Evolutionary conservation across 1,139 yeast genomes (phyloP).

Genomic region (Zhuliangozyma parablackwelliae): DNA sequence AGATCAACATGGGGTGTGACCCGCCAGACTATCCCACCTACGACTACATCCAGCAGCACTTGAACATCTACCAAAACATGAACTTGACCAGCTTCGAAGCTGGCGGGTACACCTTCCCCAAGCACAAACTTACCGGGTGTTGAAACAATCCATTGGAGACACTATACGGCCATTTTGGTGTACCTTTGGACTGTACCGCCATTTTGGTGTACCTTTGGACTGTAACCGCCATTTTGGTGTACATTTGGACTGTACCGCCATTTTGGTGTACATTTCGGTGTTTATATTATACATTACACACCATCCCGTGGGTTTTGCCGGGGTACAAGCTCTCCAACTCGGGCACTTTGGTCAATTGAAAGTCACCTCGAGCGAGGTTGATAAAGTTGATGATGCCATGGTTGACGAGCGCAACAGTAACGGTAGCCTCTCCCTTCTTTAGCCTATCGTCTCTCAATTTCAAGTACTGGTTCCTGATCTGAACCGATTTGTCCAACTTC

Average conservation of each 20-base stretch:
- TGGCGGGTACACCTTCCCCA: constrained; percentile 67
- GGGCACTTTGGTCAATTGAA: constrained; percentile 30
- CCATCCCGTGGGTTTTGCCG: constrained; percentile 9
- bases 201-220: no score
- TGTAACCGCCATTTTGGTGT: no score
- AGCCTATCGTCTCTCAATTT: constrained; percentile 24
- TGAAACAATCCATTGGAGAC: not conserved
- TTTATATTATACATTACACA: constrained; percentile 2
- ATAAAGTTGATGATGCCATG: constrained; percentile 70
- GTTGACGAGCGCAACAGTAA: constrained; percentile 65
- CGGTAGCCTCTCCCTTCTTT: constrained; percentile 46
- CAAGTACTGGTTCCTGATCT: constrained; percentile 22
- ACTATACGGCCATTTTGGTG: not conserved
- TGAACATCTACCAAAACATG: constrained; percentile 56
- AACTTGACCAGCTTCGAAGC: constrained; percentile 63
- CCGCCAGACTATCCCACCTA: constrained; percentile 70
- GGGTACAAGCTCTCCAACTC: constrained; percentile 10
- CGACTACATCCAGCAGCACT: constrained; percentile 64
- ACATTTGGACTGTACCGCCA: no score
- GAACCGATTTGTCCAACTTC: constrained; percentile 21
- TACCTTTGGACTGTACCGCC: no score
- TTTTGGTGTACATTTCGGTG: no score
- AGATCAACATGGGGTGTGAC: constrained; percentile 61
- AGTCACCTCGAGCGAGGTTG: constrained; percentile 55
- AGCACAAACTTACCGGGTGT: constrained; percentile 25